phyloP scores from a whole-genome alignment of 495 filamentous ascomycete genomes.

The Aspergillus avenaceus region DNA sequence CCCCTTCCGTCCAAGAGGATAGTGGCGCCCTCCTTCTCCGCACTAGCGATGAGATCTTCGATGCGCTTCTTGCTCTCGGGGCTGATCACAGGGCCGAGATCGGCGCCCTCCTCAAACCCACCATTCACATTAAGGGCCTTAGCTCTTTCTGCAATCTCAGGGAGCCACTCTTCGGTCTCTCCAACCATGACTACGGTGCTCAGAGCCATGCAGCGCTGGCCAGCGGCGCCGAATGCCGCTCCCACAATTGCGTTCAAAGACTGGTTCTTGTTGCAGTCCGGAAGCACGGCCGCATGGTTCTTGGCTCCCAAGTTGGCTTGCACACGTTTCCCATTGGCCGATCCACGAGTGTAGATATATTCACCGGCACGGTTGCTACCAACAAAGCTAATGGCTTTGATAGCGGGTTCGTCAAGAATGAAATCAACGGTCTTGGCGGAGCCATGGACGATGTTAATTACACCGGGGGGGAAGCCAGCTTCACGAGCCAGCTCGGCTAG shows the following conservation, averaged over 20 bases:
- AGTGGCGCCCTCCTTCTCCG: conserved; percentile 89
- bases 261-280: conserved; percentile 82
- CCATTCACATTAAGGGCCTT: conserved; percentile 87
- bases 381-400: conserved; percentile 98
- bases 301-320: conserved; percentile 98
- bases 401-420: conserved; percentile 90
- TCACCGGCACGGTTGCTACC: conserved; percentile 95
- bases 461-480: conserved; percentile 90
- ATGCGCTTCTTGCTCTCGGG: conserved; percentile 90
- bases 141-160: conserved; percentile 86
- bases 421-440: conserved; percentile 91
- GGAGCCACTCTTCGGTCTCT: conserved; percentile 88
- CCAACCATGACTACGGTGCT: conserved; percentile 92
- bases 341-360: conserved; percentile 89
- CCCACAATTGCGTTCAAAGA: conserved; percentile 88
- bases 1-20: conserved; percentile 93
- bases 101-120: conserved; percentile 90
- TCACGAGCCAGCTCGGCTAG: conserved; percentile 86
- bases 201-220: conserved; percentile 96
- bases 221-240: conserved; percentile 93
- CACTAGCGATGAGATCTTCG: conserved; percentile 80
- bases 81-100: conserved; percentile 93
- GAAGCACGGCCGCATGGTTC: conserved; percentile 94
- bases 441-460: conserved; percentile 93
- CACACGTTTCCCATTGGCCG: conserved; percentile 88